Base-by-base conservation (phyloP, 108 stramenopile species). In the Skeletonema marinoi region DNA sequence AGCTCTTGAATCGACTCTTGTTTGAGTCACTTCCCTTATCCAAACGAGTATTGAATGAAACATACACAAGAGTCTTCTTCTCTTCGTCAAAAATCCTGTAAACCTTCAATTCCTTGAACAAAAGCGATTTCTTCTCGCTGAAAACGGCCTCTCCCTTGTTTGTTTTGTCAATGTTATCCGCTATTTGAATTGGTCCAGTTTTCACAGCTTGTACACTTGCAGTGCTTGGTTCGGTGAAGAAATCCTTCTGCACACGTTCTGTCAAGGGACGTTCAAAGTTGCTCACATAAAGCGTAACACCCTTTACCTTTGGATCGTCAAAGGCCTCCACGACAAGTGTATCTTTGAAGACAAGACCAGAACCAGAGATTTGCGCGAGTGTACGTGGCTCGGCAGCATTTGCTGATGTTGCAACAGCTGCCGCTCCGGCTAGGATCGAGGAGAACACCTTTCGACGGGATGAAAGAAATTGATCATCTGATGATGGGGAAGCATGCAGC, bases 251-350 rank as follows among this genome's bases (percentile, higher is more conserved):
- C 3, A 96, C 42, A 36, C 91, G 82, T 77, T 97, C 96, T 1
- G 88, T 93, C 48, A 97, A 41, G 30, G 96, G 96, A n/a, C 91
- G 81, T 69, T 97, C 89, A 80, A 97, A 97, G 82, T 96, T 96
- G 71, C 84, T 86, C 63, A 97, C 85, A 68, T 97, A 97, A 21
- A 97, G 71, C 3, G 91, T 92, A 12, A 97, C 79, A 3, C 84
- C 87, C 59, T 80, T 77, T 32, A 88, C 85, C 73, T 97, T 97
- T 46, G 96, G 96, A 74, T 95, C 94, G 70, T 90, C 92, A 72
- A 95, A 95, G 21, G 89, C 77, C 65, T 93, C 91, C 32, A 92
- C 87, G 30, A 77, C 48, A 16, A 93, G 87, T 32, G 90, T 93
- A 70, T 93, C 92, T 78, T 97, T 97, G 84, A 97, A 97, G 33